Evolutionary conservation across 768 basidiomycete genomes (phyloP), one percentile per base, ranked within the genome.

Genomic region (Omphalotus guepiniiformis): DNA sequence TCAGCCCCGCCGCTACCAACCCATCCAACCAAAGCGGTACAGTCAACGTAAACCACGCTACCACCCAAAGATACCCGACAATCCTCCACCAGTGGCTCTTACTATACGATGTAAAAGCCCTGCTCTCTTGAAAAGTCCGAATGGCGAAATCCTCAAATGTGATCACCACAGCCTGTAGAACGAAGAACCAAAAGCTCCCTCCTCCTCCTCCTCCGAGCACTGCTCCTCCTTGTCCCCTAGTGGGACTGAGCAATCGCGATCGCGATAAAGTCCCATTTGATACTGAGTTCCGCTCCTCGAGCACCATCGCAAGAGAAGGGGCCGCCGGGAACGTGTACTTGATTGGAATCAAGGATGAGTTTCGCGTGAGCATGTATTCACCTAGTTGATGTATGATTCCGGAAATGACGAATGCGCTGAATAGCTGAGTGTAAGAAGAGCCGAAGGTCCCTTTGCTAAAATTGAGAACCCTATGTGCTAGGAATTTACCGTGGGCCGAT

Each of bases 121-220:
- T 47, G 39, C 21, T 52, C 58, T 4, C n/a, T n/a, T n/a, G n/a
- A n/a, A n/a, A n/a, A n/a, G 57, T 16, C 1, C 29, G 53, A 22
- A 70, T 48, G 27, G 64, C 51, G 1, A 47, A 34, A 39, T 62
- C 65, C 51, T 74, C 72, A 23, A 64, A 35, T 8, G 63, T 65
- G 28, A 74, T 70, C 2, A 53, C 68, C 4, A 61, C 40, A 6
- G 68, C 66, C 39, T 68, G 67, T 3, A 46, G 39, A 16, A 63
- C 23, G 47, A 66, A 69, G 54, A 66, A 68, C 9, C 43, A 32
- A 37, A 59, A 16, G 9, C 55, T 48, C 2, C 55, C 50, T 28
- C 32, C 49, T 41, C 26, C 52, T 34, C 34, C 38, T 34, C 39
- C 28, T 32, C 19, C 50, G 41, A 19, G 34, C 22, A 37, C 35